Evolutionary conservation across 345 rosid species (phyloP), one percentile per base, ranked within the genome.

Genomic region (Sisymbrium altissimum): DNA sequence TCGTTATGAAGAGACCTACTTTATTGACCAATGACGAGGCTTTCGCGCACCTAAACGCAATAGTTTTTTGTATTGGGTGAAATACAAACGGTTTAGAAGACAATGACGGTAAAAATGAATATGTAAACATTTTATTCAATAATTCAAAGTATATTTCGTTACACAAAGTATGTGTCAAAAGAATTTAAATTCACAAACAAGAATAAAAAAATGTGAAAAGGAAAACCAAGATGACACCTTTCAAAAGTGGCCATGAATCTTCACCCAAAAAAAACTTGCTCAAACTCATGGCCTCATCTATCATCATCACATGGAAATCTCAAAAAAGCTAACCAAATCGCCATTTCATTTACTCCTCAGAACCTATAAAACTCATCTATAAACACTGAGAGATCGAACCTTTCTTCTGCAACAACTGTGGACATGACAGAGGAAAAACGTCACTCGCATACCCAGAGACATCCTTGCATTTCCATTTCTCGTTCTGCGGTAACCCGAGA

Each of bases 381-480:
- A 49, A 73, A 74, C 94, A 88, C 77, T 87, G 72, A 3, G 82
- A 32, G 7, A 84, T 61, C 13, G 79, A 78, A 50, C 73, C 61
- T 64, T 86, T 83, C 53, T 55, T 81, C 77, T 70, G 92, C 80
- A 92, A 72, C 52, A 95, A 12, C 82, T 90, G 84, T 3, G 86
- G 82, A 53, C 98, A 92, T 7, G 98, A 84, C 70, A 48, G 27
- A 45, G 98, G 98, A 46, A 72, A 82, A 4, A 92, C 90, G 0
- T 78, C 81, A 64, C 77, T 68, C 0, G 89, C 74, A 32, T 79
- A 89, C 35, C 99, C 99, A 0, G 94, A 86, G 71, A 95, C 80
- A 70, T 81, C 87, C 70, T 92, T 86, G 63, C 99, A 95, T 44
- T 83, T 93, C 99, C 99, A 95, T 46, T 76, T 73, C 14, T 78